Evolutionary conservation across 768 basidiomycete genomes (phyloP), one percentile per base, ranked within the genome.

Genomic region (Hypsizygus marmoreus): DNA sequence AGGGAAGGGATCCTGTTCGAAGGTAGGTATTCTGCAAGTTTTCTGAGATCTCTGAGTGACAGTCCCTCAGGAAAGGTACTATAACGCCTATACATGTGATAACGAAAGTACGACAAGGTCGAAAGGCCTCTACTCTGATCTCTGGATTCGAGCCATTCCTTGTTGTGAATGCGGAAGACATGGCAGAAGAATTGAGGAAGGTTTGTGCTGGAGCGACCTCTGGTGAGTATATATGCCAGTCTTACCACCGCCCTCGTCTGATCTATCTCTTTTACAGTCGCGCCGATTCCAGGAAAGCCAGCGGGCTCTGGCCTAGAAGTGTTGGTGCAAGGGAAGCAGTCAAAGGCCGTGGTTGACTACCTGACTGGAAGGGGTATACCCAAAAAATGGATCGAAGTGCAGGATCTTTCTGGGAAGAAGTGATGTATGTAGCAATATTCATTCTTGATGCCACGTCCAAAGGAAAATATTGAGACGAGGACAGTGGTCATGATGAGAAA

Each of bases 321-420:
- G 7, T 70, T 88, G 50, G 84, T 95, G 0, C 94, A 95, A 58
- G 94, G 94, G 2, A 88, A 88, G 50, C 92, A 95, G 56, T 71
- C 74, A 14, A 76, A 78, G 52, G 68, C 72, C 2, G 85, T 92
- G 9, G 69, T 75, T 8, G 86, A 88, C 4, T 77, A 91, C 49
- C 62, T 97, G 30, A 61, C 77, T 2, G 74, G 69, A 17, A 81
- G 77, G 52, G 91, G 93, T 0, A 78, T 95, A 24, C 90, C 91
- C 20, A 88, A 86, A 70, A 76, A 75, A 57, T 95, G 89, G 88
- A 86, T 95, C 40, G 79, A 81, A 58, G 66, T 74, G 1, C 61
- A 59, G 1, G 83, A 80, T 49, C 30, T 70, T 43, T 60, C 61
- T n/a, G 67, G 66, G 50, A 78, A 81, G 67, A 83, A 82, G 62